These are phyloP conservation scores for Nakaseomyces nivariensis DNA, from an alignment of 1,139 yeast species.

Conservation along the genomic window DNA sequence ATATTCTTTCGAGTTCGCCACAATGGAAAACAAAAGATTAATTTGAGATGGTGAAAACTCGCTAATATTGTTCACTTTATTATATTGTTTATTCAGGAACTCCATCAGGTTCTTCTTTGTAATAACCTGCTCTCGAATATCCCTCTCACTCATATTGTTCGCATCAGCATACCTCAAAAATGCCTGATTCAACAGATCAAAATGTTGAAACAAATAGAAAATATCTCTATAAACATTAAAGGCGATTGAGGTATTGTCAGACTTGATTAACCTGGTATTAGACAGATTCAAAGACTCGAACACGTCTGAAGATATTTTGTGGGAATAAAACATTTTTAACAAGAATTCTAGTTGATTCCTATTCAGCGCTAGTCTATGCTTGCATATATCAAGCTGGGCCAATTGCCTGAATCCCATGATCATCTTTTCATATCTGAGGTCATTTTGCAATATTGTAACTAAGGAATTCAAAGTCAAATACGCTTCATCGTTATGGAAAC, in stretches of 20 bases:
- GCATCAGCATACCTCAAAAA: conserved; percentile 28
- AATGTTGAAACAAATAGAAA: conserved; percentile 31
- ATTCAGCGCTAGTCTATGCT: conserved; percentile 25
- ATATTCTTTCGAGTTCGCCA: conserved; percentile 27
- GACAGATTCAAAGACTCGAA: conserved; percentile 29
- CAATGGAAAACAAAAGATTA: conserved; percentile 31
- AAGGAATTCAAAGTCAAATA: conserved; percentile 28
- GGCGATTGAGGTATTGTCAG: conserved; percentile 27
- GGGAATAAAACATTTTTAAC: conserved; percentile 29
- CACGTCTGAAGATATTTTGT: conserved; percentile 30
- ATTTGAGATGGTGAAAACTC: conserved; percentile 35
- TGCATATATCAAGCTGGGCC: conserved; percentile 21
- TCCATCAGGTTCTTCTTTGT: conserved; percentile 31
- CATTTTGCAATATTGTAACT: conserved; percentile 31
- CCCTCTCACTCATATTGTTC: conserved; percentile 22
- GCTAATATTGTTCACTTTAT: conserved; percentile 32
- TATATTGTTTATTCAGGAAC: conserved; percentile 29
- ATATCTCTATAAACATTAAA: conserved; percentile 32
- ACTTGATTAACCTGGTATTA: conserved; percentile 22
- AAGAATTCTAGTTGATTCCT: conserved; percentile 30
- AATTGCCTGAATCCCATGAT: conserved; percentile 23
- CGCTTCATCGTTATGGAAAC: conserved; percentile 16
- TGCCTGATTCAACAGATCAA: conserved; percentile 33
- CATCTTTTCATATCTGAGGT: conserved; percentile 30
- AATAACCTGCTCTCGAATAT: conserved; percentile 23